phyloP scores from a whole-genome alignment of 1,139 yeast species.

The Yamadazyma taylorii region DNA sequence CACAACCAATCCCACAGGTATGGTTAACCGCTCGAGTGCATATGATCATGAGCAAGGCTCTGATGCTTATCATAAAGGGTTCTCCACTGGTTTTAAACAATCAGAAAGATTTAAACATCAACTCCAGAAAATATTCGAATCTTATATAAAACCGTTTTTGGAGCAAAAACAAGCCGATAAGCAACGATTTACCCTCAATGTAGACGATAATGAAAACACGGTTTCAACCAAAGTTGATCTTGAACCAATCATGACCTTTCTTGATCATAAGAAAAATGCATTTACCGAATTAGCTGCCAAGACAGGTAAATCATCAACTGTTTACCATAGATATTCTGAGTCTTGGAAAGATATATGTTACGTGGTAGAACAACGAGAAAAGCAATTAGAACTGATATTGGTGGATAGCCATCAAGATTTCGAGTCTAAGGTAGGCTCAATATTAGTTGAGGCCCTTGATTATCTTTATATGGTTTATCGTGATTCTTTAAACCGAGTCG shows the following conservation, averaged over 20 bases:
- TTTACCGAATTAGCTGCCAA: conserved; percentile 25
- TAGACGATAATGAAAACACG: conserved; percentile 39
- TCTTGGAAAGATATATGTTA: conserved; percentile 42
- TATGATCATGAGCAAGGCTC: not conserved
- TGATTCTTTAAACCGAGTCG: too few relatives aligned
- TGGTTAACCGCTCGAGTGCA: too few relatives aligned
- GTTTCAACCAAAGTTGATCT: conserved; percentile 33
- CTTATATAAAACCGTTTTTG: conserved; percentile 14
- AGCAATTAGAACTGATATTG: conserved; percentile 19
- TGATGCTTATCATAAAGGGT: conserved; percentile 36
- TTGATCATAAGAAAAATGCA: conserved; percentile 32
- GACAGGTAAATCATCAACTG: conserved; percentile 29
- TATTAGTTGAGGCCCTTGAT: conserved; percentile 2
- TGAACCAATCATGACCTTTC: conserved; percentile 31
- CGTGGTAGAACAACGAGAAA: conserved; percentile 30
- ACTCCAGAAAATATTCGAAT: conserved; percentile 15
- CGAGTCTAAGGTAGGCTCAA: conserved; percentile 7
- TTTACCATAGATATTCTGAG: conserved; percentile 28
- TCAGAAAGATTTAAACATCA: conserved; percentile 27
- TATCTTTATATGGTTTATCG: not conserved
- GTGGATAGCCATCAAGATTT: conserved; percentile 4
- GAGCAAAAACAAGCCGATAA: conserved; percentile 7
- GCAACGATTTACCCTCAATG: conserved; percentile 4
- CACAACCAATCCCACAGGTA: too few relatives aligned
- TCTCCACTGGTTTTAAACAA: conserved; percentile 31